Evolutionary conservation across 192 early-diverging fungal genomes (phyloP).

Genomic region (Coemansia sp.): DNA sequence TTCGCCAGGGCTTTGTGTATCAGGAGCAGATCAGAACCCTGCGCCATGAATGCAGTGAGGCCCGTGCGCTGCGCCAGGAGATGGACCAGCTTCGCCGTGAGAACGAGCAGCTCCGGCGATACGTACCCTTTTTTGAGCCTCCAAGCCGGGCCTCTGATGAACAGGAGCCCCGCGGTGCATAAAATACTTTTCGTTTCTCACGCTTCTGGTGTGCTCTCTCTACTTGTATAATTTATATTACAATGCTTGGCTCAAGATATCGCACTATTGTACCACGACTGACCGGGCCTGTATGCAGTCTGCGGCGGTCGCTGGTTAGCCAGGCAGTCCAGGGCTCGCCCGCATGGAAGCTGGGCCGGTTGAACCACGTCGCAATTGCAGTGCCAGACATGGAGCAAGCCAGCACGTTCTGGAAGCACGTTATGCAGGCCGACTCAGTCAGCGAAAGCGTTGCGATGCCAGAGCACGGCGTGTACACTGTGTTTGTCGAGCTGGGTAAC

Average conservation of each 20-base stretch:
- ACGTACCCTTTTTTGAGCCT: slow-evolving; percentile 33
- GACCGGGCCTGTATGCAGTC: not conserved
- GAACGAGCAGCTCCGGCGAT: slow-evolving; percentile 43
- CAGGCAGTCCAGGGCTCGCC: slow-evolving; percentile 24
- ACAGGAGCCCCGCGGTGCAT: not conserved
- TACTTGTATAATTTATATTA: too few relatives aligned
- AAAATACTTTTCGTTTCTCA: not conserved
- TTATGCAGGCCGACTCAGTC: slow-evolving; percentile 66
- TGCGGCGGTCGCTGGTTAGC: slow-evolving; percentile 19
- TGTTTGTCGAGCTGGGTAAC: slow-evolving; percentile 82
- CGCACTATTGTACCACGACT: not conserved
- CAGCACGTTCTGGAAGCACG: slow-evolving; percentile 65
- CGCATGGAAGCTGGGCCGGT: slow-evolving; percentile 68
- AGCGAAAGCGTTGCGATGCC: slow-evolving; percentile 69
- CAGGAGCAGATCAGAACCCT: slow-evolving; percentile 42
- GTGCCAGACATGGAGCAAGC: slow-evolving; percentile 73
- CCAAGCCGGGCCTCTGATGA: not conserved
- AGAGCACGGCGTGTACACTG: slow-evolving; percentile 83
- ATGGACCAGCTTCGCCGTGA: slow-evolving; percentile 44
- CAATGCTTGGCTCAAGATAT: not conserved
- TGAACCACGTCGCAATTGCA: slow-evolving; percentile 85
- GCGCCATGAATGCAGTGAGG: slow-evolving; percentile 34
- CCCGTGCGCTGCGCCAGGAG: slow-evolving; percentile 32
- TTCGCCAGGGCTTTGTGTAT: slow-evolving; percentile 43
- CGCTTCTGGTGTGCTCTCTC: not conserved